phyloP scores from a whole-genome alignment of 345 rosid genomes.

The Linum tenue region DNA sequence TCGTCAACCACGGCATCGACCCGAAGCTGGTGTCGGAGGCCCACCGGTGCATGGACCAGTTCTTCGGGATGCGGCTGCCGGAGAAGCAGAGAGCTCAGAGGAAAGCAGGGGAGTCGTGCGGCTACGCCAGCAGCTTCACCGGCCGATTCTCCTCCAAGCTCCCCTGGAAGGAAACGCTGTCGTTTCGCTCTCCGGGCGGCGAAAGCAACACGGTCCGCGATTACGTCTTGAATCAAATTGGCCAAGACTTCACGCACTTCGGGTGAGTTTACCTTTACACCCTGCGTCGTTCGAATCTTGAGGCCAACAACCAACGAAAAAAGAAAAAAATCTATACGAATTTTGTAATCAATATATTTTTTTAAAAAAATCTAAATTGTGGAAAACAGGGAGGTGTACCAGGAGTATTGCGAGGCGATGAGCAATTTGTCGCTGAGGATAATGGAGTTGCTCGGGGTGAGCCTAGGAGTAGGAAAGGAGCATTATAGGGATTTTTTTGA shows the following conservation, averaged over 20 bases:
- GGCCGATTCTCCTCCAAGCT: constrained; percentile 42
- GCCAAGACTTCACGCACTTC: constrained; percentile 24
- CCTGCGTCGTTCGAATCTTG: not conserved
- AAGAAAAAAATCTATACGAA: not conserved
- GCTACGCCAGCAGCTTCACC: constrained; percentile 38
- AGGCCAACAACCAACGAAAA: not conserved
- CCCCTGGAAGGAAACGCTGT: constrained; percentile 65
- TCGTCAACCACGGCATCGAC: constrained; percentile 51
- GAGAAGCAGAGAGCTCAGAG: constrained; percentile 26
- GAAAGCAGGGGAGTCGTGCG: constrained; percentile 23
- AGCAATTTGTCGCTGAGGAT: constrained; percentile 19
- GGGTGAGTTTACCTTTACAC: constrained; percentile 24
- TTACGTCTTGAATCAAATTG: constrained; percentile 27
- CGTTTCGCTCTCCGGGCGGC: constrained; percentile 21
- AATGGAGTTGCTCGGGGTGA: constrained; percentile 28
- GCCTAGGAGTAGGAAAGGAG: constrained; percentile 30
- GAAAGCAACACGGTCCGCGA: constrained; percentile 16
- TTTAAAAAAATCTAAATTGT: not conserved
- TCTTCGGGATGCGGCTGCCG: constrained; percentile 28
- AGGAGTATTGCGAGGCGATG: constrained; percentile 30
- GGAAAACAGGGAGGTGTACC: constrained; percentile 19
- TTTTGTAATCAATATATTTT: not conserved
- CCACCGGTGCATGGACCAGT: constrained; percentile 15
- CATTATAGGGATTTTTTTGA: constrained; percentile 28
- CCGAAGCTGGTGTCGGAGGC: constrained; percentile 27